Evolutionary conservation across 768 basidiomycete species (phyloP), one percentile per base, ranked within the genome.

Genomic region (Lactifluus volemus): DNA sequence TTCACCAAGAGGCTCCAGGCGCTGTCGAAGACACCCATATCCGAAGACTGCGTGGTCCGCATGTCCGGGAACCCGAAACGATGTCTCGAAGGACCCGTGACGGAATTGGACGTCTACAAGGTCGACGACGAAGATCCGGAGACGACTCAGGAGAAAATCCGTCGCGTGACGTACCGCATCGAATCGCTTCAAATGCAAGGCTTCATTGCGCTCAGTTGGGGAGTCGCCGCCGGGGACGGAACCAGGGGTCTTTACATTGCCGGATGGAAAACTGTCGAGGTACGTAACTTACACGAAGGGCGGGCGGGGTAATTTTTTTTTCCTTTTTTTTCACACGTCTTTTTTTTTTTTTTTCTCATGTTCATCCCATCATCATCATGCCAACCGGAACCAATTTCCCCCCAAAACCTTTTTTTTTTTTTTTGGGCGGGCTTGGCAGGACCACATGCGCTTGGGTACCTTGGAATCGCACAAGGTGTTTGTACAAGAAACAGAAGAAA

Each of bases 201-300:
- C 1, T 61, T 61, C 15, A 5, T 41, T 15, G 45, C 19, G 50
- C 51, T 34, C 4, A 19, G 45, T 19, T 53, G 29, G 55, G 55
- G 60, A 5, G 10, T 58, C 8, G 9, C 45, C 0, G 0, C 17
- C 29, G 60, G 57, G 19, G 50, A 61, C 4, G 9, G 4, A 15
- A 32, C 50, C 4, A 32, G 19, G 29, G 60, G 60, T 15, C 21
- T 53, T 5, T 42, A 52, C 19, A 0, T 58, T 21, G 19, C 5
- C 4, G 60, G 60, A 17, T 61, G 60, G 60, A 39, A 17, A 4
- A n/a, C 29, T 5, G 21, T 58, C 19, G 60, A 61, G 60, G 60
- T 61, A 1, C 49, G 49, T 57, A n/a, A 4, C 10, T 7, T 3
- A 10, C 34, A 36, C 34, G 34, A 36, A n/a, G n/a, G 10, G 7